A percentile compares a stretch with the other conserved stretches of the same genome.
These are phyloP conservation scores for Pythium angustatum DNA, from an alignment of 352 stramenopile species.

Conservation along the genomic window DNA sequence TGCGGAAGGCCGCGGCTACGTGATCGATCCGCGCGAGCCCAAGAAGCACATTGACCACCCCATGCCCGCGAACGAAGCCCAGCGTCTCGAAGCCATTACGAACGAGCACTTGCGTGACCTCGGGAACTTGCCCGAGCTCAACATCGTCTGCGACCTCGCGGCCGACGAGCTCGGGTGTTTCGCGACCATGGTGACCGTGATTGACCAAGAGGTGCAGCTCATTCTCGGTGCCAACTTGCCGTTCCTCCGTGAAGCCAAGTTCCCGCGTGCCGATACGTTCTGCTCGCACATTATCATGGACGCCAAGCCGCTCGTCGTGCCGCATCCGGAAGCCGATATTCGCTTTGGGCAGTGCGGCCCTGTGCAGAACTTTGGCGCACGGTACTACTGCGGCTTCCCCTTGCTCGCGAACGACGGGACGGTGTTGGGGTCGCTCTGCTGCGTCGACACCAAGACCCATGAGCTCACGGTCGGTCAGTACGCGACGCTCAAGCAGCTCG, in stretches of 20 bases:
- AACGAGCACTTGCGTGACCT: constrained; percentile 35
- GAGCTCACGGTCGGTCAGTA: constrained; percentile 63
- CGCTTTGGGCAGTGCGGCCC: constrained; percentile 42
- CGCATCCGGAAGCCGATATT: constrained; percentile 58
- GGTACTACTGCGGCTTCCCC: constrained; percentile 79
- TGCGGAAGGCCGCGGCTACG: constrained; percentile 15
- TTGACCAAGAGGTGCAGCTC: constrained; percentile 44
- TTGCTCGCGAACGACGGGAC: constrained; percentile 44
- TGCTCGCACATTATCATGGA: constrained; percentile 60
- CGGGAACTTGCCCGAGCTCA: constrained; percentile 51
- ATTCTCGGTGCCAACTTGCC: constrained; percentile 49
- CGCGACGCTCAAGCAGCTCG: constrained; percentile 46
- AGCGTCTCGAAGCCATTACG: constrained; percentile 49
- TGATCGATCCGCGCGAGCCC: constrained; percentile 14
- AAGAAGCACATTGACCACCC: constrained; percentile 8
- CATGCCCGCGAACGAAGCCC: constrained; percentile 41
- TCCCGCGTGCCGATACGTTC: constrained; percentile 60
- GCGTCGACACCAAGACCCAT: constrained; percentile 47
- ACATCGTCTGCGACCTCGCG: constrained; percentile 65
- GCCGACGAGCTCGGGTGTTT: constrained; percentile 54
- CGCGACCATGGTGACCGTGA: constrained; percentile 57
- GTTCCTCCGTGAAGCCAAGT: constrained; percentile 33
- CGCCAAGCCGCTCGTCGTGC: constrained; percentile 55
- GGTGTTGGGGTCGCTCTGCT: constrained; percentile 64
- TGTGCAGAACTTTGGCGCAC: constrained; percentile 31